Percentiles rank a stretch among this genome's conserved stretches.
Conservation (phyloP, 2,329 filamentous ascomycete genomes). For the Xylariaceae sp. region DNA sequence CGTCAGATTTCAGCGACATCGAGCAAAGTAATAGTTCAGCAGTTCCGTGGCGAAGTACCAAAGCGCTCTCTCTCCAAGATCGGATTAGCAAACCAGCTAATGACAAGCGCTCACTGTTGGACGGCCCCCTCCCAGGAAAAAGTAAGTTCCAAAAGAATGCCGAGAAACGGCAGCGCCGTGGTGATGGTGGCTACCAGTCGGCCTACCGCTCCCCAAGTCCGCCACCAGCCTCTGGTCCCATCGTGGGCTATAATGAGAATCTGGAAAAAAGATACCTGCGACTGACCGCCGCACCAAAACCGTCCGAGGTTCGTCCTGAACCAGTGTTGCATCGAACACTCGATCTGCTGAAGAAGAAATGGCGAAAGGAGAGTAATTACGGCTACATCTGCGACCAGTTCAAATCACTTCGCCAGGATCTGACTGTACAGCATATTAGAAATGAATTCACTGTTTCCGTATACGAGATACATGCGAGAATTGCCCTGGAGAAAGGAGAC, state of each 20-base stretch:
- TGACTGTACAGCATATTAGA: slow-evolving; percentile 95
- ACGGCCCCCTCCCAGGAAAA: slow-evolving; percentile 41
- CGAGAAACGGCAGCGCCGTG: slow-evolving; percentile 86
- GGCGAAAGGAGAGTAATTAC: slow-evolving; percentile 91
- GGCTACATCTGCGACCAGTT: slow-evolving; percentile 98
- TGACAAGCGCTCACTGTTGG: slow-evolving; percentile 41
- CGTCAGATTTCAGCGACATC: slow-evolving; percentile 54
- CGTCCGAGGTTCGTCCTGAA: slow-evolving; percentile 83
- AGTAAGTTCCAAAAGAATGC: slow-evolving; percentile 89
- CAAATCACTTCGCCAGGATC: slow-evolving; percentile 95
- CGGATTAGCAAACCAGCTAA: slow-evolving; percentile 63
- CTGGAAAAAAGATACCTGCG: slow-evolving; percentile 95
- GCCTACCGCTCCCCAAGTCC: slow-evolving; percentile 53
- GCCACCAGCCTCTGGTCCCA: slow-evolving; percentile 59
- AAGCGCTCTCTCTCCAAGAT: slow-evolving; percentile 59
- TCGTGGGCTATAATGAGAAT: slow-evolving; percentile 77
- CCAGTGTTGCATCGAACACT: slow-evolving; percentile 75
- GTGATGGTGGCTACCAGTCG: slow-evolving; percentile 63
- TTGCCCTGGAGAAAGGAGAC: slow-evolving; percentile 96
- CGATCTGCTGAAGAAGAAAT: slow-evolving; percentile 88
- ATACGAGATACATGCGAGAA: slow-evolving; percentile 96
- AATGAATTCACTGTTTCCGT: slow-evolving; percentile 95
- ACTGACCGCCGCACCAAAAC: slow-evolving; percentile 83
- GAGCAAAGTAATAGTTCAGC: slow-evolving; percentile 48
- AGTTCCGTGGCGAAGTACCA: slow-evolving; percentile 73